A percentile compares a stretch with the other conserved stretches of the same genome.
Evolutionary conservation across 257 asterid genomes (phyloP).

Genomic region (Craterostigma plantagineum): DNA sequence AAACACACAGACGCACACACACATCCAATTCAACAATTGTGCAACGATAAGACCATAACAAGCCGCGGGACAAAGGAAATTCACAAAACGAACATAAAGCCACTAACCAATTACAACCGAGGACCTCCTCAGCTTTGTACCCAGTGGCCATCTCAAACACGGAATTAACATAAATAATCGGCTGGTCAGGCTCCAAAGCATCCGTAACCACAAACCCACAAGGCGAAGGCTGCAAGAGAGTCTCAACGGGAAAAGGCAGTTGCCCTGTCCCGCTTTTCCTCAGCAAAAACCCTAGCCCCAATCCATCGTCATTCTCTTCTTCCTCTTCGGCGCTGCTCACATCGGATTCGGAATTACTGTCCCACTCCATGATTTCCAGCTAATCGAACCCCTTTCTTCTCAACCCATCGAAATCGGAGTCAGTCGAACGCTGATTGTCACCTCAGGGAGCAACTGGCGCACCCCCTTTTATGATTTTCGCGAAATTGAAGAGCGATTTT

Average conservation of each 20-base stretch:
- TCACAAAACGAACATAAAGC: background rate
- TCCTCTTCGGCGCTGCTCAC: slow-evolving; percentile 39
- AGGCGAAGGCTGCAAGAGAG: slow-evolving; percentile 74
- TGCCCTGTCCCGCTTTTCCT: slow-evolving; percentile 28
- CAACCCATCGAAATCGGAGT: too few relatives aligned
- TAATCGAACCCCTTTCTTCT: too few relatives aligned
- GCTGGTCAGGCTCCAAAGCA: slow-evolving; percentile 74
- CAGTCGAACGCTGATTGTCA: too few relatives aligned
- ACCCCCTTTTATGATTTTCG: too few relatives aligned
- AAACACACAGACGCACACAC: background rate
- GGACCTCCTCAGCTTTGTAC: slow-evolving; percentile 84
- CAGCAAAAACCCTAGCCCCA: slow-evolving; percentile 58
- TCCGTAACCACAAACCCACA: slow-evolving; percentile 88
- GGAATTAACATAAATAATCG: slow-evolving; percentile 77
- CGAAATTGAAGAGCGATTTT: too few relatives aligned
- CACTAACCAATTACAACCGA: slow-evolving; percentile 49
- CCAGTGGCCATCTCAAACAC: slow-evolving; percentile 91
- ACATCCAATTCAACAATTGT: too few relatives aligned
- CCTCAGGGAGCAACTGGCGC: too few relatives aligned
- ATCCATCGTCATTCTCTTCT: slow-evolving; percentile 19
- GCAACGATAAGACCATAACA: background rate
- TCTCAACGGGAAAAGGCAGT: slow-evolving; percentile 63
- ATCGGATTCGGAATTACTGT: slow-evolving; percentile 63
- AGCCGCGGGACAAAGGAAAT: background rate
- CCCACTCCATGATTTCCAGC: slow-evolving; percentile 62